Percentiles rank a stretch among this genome's conserved stretches.
Evolutionary conservation across 2,329 filamentous ascomycete genomes (phyloP).

Genomic region (Penicillium frequentans): DNA sequence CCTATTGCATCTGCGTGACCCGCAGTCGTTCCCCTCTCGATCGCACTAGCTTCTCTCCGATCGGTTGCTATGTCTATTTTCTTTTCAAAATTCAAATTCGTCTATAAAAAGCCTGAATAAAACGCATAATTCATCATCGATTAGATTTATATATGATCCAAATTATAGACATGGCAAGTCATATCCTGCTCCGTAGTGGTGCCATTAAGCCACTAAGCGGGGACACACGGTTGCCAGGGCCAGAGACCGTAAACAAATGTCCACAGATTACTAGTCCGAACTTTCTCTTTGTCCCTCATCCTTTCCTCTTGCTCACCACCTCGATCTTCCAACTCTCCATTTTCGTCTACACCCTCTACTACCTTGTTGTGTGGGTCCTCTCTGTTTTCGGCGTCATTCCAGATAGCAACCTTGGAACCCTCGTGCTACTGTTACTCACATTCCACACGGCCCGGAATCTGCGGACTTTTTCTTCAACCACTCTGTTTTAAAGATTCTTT

Average conservation of each 20-base stretch:
- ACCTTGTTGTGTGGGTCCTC: slow-evolving; percentile 10
- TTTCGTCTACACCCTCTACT: background rate
- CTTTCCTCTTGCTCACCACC: background rate
- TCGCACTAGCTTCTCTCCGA: background rate
- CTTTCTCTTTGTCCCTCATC: background rate
- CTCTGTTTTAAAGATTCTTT: slow-evolving; percentile 1
- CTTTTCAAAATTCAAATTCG: background rate
- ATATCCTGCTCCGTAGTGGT: background rate
- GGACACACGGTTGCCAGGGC: background rate
- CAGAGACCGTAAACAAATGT: slow-evolving; percentile 6
- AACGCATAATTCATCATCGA: background rate
- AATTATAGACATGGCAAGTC: background rate
- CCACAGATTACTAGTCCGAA: background rate
- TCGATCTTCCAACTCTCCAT: background rate
- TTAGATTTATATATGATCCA: background rate
- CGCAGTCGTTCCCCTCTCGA: background rate
- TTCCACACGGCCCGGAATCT: slow-evolving; percentile 20
- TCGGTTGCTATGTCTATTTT: background rate
- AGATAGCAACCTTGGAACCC: slow-evolving; percentile 32
- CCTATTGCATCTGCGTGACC: background rate
- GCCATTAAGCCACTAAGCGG: background rate
- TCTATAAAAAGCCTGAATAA: background rate
- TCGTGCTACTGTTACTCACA: slow-evolving; percentile 23
- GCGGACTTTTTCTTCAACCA: slow-evolving; percentile 12
- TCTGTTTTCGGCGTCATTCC: slow-evolving; percentile 33